phyloP scores from a whole-genome alignment of 2,329 filamentous ascomycete species.

The Didymella pinodella region DNA sequence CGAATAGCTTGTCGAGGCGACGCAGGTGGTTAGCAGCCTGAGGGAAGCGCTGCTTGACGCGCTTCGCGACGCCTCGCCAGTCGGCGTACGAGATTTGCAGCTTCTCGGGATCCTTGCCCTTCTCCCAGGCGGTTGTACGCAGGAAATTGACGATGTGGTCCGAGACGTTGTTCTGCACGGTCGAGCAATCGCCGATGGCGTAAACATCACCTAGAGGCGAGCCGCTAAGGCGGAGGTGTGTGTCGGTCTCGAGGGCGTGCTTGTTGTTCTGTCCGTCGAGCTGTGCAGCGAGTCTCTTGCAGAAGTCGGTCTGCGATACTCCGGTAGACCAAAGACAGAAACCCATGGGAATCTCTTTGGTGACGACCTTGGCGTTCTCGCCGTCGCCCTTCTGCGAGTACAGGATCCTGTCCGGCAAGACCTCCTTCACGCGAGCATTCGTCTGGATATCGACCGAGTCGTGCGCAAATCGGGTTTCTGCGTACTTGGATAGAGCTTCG shows the following conservation, averaged over 20 bases:
- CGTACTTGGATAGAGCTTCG: constrained; percentile 89
- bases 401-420: constrained; percentile 80
- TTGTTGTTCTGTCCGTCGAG: constrained; percentile 83
- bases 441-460: constrained; percentile 92
- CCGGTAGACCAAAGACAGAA: constrained; percentile 99
- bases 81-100: constrained; percentile 85
- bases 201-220: constrained; percentile 94
- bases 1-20: constrained; percentile 89
- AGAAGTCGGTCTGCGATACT: constrained; percentile 84
- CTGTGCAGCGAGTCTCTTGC: constrained; percentile 77
- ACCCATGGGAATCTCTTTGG: constrained; percentile 92
- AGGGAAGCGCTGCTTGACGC: constrained; percentile 88
- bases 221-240: constrained; percentile 87
- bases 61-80: constrained; percentile 84
- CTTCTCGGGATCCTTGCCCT: constrained; percentile 87
- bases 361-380: constrained; percentile 75
- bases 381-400: constrained; percentile 76
- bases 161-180: constrained; percentile 95
- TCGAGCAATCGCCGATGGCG: constrained; percentile 93
- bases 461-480: constrained; percentile 87
- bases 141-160: constrained; percentile 91
- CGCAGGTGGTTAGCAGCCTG: constrained; percentile 87
- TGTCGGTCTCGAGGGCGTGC: constrained; percentile 92
- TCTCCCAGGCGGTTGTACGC: constrained; percentile 88
- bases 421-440: constrained; percentile 91